Conservation (phyloP, 257 asterid species). For the Solanum etuberosum region DNA sequence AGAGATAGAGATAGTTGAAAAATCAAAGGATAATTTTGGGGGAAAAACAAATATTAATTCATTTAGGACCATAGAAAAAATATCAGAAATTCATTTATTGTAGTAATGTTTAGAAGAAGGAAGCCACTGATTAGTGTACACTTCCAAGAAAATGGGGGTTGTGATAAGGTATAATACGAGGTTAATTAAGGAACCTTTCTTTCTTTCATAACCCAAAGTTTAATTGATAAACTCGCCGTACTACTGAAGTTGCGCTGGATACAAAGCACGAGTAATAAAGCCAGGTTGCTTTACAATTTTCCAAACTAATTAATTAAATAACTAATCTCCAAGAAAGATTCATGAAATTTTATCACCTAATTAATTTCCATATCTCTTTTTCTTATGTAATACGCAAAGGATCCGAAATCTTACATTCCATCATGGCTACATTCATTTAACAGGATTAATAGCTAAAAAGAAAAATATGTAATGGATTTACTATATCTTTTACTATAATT, state of each 20-base stretch:
- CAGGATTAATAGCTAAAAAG: background rate
- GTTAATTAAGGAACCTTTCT: background rate
- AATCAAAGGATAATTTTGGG: background rate
- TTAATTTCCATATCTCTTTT: background rate
- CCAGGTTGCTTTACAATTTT: background rate
- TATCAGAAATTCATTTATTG: background rate
- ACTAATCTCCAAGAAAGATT: background rate
- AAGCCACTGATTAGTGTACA: no score
- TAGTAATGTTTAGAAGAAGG: background rate
- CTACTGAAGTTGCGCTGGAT: background rate
- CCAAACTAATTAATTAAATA: background rate
- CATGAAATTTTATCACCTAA: background rate
- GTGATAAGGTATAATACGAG: background rate
- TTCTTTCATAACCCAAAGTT: background rate
- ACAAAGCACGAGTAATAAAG: background rate
- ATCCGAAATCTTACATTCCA: background rate
- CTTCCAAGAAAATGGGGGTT: background rate
- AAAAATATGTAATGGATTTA: background rate
- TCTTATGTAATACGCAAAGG: background rate
- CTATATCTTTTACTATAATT: background rate
- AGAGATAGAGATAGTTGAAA: background rate
- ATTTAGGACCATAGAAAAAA: background rate
- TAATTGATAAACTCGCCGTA: background rate
- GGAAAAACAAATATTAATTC: no score
- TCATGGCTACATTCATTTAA: background rate